Evolutionary conservation across 2,329 filamentous ascomycete genomes (phyloP), one percentile per base, ranked within the genome.

Genomic region (Fusarium sp.): DNA sequence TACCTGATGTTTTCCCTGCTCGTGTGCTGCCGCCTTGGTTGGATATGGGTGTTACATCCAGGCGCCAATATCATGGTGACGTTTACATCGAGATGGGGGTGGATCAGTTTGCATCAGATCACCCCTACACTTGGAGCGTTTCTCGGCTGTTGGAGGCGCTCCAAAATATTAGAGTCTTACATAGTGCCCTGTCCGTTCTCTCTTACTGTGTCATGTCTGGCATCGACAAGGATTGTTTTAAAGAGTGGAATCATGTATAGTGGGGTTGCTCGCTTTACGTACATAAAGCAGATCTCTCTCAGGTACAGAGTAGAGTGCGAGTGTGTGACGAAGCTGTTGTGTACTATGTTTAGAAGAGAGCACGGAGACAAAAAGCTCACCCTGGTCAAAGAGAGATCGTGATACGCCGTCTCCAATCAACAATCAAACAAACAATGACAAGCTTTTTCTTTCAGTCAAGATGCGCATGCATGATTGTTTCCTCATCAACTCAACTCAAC

Each of bases 261-360:
- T 67, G 64, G 64, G 64, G 63, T 48, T 35, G 29, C 29, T 35
- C 44, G 37, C n/a, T 31, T 35, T 51, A 46, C 16, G 9, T 35
- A 19, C 29, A n/a, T n/a, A n/a, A n/a, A 33, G 64, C 44, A 51
- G 58, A 69, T 63, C 58, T 35, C 45, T 63, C 29, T 58, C 57
- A 58, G 44, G 39, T n/a, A n/a, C n/a, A n/a, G n/a, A n/a, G n/a
- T 41, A 52, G 18, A 60, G 25, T 66, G 52, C 31, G 18, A n/a
- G 7, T 38, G 33, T 63, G 58, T 49, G 63, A 60, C 57, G 57
- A 58, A 60, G 27, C 45, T 33, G 29, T 51, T 51, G 42, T 59
- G 42, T 69, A 46, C 66, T 69, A 69, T 69, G 65, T 52, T 54
- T 69, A 68, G 65, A 63, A 54, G 41, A 33, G 25, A 31, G 16